A percentile compares a stretch with the other conserved stretches of the same genome.
phyloP scores from a whole-genome alignment of 352 stramenopile genomes.

The Achlya hypogyna region DNA sequence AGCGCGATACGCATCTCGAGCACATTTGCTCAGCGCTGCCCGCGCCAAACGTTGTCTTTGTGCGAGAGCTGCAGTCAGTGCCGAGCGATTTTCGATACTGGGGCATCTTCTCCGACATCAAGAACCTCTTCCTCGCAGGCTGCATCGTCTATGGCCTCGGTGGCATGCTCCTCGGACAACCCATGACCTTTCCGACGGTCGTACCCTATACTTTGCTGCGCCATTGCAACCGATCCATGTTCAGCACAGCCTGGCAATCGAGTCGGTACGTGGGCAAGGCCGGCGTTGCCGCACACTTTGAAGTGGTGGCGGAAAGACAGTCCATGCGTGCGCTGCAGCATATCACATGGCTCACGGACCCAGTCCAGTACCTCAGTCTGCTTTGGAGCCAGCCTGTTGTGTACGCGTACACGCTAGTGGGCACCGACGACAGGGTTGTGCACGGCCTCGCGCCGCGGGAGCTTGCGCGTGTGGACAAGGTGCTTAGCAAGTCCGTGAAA shows the following conservation, averaged over 20 bases:
- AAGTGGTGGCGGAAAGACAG: no score
- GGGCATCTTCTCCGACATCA: background rate
- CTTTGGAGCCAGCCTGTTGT: background rate
- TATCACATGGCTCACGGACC: background rate
- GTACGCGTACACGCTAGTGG: background rate
- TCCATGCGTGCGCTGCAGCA: no score
- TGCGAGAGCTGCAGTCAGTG: background rate
- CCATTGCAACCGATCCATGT: conserved; percentile 1
- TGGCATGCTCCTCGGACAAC: background rate
- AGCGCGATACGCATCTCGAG: background rate
- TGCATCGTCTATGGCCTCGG: background rate
- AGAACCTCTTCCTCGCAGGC: background rate
- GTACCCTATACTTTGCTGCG: background rate
- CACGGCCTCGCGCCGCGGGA: background rate
- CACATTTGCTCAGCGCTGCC: background rate
- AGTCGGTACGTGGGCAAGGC: no score
- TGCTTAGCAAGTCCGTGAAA: background rate
- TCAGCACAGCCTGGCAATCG: background rate
- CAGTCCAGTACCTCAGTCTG: background rate
- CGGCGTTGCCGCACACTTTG: no score
- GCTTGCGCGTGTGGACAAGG: background rate
- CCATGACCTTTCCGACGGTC: background rate
- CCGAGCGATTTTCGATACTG: background rate
- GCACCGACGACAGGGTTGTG: background rate
- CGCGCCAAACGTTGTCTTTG: background rate